phyloP scores from a whole-genome alignment of 768 basidiomycete genomes.

The Hebeloma cylindrosporum region DNA sequence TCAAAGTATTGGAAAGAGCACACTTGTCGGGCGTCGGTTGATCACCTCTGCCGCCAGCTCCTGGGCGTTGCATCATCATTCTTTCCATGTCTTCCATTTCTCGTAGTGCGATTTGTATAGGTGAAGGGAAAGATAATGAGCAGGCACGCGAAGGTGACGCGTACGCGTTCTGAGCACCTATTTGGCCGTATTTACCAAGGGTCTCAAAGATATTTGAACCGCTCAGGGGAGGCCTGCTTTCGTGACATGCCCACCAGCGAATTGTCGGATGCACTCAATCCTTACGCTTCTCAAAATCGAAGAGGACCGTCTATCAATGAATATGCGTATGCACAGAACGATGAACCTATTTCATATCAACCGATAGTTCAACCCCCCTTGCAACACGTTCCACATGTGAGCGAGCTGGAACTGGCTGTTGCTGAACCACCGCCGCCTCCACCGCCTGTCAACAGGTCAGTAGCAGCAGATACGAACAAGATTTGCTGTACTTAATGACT shows the following conservation, averaged over 20 bases:
- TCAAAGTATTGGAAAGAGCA: slow-evolving; percentile 18
- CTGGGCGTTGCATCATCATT: slow-evolving; percentile 49
- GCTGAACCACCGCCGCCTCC: slow-evolving; percentile 45
- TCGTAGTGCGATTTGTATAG: slow-evolving; percentile 13
- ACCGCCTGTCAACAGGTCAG: slow-evolving; percentile 37
- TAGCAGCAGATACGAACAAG: no score
- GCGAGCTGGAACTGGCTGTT: slow-evolving; percentile 65
- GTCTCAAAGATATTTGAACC: slow-evolving; percentile 12
- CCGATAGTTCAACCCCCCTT: slow-evolving; percentile 32
- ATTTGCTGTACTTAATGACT: no score
- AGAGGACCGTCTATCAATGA: slow-evolving; percentile 20
- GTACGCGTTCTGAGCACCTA: slow-evolving; percentile 33
- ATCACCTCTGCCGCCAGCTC: slow-evolving; percentile 48
- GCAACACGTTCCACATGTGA: slow-evolving; percentile 54
- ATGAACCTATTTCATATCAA: slow-evolving; percentile 17
- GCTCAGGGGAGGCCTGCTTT: slow-evolving; percentile 1
- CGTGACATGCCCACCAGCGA: slow-evolving; percentile 46
- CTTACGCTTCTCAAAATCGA: slow-evolving; percentile 51
- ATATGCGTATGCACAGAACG: slow-evolving; percentile 8
- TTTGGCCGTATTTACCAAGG: slow-evolving; percentile 31
- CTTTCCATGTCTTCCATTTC: slow-evolving; percentile 52
- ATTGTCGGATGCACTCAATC: slow-evolving; percentile 78
- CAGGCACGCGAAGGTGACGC: slow-evolving; percentile 40
- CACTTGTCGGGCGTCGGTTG: slow-evolving; percentile 75
- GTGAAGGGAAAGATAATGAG: slow-evolving; percentile 12